A percentile compares a stretch with the other conserved stretches of the same genome.
Conservation (phyloP, 345 rosid genomes). For the Gossypium australe region DNA sequence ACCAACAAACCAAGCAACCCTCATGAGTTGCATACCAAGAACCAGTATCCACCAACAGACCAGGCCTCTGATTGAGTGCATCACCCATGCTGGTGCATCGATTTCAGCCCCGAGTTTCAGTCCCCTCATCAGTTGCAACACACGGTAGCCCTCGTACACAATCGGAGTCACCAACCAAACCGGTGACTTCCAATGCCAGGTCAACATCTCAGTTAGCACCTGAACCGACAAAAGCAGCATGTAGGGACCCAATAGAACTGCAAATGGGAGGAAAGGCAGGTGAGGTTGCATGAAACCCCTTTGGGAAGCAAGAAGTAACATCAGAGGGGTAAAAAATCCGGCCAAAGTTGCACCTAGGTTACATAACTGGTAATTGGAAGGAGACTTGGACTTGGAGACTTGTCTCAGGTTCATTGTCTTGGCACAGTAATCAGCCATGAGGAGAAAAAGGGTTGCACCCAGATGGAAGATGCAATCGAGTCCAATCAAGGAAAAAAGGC, state of each 20-base stretch:
- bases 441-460: constrained; percentile 73
- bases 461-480: constrained; percentile 84
- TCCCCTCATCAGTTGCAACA: constrained; percentile 82
- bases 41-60: constrained; percentile 92
- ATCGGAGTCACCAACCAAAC: constrained; percentile 90
- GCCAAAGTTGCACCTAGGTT: constrained; percentile 49
- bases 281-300: constrained; percentile 67
- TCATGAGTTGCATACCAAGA: constrained; percentile 86
- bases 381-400: constrained; percentile 51
- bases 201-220: constrained; percentile 67
- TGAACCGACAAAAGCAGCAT: constrained; percentile 73
- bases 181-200: constrained; percentile 90
- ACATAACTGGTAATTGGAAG: constrained; percentile 74
- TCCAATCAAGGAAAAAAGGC: constrained; percentile 82
- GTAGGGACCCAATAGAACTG: constrained; percentile 75
- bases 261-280: constrained; percentile 52
- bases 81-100: constrained; percentile 64
- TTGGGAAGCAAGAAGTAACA: constrained; percentile 52
- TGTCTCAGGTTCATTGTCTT: constrained; percentile 35
- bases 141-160: constrained; percentile 76
- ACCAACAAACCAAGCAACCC: constrained; percentile 97
- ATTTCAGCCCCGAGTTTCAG: constrained; percentile 71
- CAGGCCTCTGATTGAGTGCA: constrained; percentile 71
- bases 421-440: constrained; percentile 87
- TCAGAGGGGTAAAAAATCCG: constrained; percentile 55